Percentiles rank a stretch among this genome's conserved stretches.
Evolutionary conservation across 1,284 basidiomycete genomes (phyloP).

Genomic region (Thelephora terrestris): DNA sequence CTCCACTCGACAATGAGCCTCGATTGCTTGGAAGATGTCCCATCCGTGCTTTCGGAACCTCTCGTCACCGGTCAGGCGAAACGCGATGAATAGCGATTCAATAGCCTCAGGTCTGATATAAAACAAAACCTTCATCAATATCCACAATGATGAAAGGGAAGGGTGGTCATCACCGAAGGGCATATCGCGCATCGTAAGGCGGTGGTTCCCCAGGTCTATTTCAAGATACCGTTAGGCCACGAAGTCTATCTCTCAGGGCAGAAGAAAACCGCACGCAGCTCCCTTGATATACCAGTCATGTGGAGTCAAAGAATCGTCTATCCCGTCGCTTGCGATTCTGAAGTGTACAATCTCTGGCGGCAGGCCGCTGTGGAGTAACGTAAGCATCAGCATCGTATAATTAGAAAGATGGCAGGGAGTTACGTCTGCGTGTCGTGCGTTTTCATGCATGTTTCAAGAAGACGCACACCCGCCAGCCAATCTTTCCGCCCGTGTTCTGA

Average conservation of each 20-base stretch:
- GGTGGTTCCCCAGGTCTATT: conserved; percentile 37
- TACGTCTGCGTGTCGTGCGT: conserved; percentile 84
- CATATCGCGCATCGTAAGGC: conserved; percentile 82
- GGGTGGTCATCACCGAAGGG: conserved; percentile 49
- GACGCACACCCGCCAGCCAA: conserved; percentile 73
- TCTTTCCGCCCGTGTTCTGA: conserved; percentile 55
- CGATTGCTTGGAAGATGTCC: conserved; percentile 86
- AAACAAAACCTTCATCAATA: background rate
- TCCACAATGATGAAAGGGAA: conserved; percentile 1
- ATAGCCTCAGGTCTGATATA: conserved; percentile 78
- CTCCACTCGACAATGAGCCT: conserved; percentile 67
- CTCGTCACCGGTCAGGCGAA: conserved; percentile 74
- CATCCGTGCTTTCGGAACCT: conserved; percentile 82
- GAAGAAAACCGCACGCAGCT: conserved; percentile 33
- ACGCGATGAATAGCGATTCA: conserved; percentile 88
- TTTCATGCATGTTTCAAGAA: conserved; percentile 81
- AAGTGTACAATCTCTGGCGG: conserved; percentile 82
- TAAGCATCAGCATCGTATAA: background rate
- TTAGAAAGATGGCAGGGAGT: background rate
- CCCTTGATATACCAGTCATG: conserved; percentile 88
- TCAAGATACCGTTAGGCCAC: background rate
- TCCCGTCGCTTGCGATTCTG: conserved; percentile 43
- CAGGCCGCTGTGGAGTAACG: conserved; percentile 45
- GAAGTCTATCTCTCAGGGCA: background rate
- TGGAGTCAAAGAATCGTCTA: conserved; percentile 30